A percentile compares a stretch with the other conserved stretches of the same genome.
Conservation (phyloP, 108 stramenopile genomes). For the Discostella pseudostelligera region DNA sequence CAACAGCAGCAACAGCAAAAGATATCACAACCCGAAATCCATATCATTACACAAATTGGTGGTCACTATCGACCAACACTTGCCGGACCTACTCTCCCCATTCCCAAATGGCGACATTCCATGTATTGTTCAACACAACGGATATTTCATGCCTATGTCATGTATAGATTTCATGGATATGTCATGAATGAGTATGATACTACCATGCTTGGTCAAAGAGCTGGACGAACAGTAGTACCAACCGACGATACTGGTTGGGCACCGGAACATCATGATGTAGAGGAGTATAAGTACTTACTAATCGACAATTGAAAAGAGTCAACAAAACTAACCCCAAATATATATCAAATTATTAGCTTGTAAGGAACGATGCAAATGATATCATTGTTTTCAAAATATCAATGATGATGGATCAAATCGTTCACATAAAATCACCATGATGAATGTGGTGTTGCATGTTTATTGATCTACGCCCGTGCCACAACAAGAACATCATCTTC, state of each 20-base stretch:
- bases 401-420: too few species aligned
- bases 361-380: too few species aligned
- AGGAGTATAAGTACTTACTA: too few species aligned
- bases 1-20: not conserved
- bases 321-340: too few species aligned
- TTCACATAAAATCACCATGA: too few species aligned
- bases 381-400: too few species aligned
- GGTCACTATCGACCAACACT: conserved; percentile 19
- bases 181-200: conserved; percentile 7
- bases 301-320: too few species aligned
- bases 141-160: conserved; percentile 15
- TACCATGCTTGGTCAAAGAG: not conserved
- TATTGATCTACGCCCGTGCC: not conserved
- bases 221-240: too few species aligned
- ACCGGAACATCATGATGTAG: too few species aligned
- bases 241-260: too few species aligned
- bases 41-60: conserved; percentile 13
- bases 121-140: conserved; percentile 20
- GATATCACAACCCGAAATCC: not conserved
- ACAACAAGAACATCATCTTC: conserved; percentile 24
- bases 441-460: too few species aligned
- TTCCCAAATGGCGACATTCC: conserved; percentile 13
- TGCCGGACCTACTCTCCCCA: conserved; percentile 8
- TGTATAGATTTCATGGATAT: conserved; percentile 22
- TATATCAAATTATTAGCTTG: too few species aligned